phyloP scores from a whole-genome alignment of 306 rosid genomes.

The Malus sylvestris region DNA sequence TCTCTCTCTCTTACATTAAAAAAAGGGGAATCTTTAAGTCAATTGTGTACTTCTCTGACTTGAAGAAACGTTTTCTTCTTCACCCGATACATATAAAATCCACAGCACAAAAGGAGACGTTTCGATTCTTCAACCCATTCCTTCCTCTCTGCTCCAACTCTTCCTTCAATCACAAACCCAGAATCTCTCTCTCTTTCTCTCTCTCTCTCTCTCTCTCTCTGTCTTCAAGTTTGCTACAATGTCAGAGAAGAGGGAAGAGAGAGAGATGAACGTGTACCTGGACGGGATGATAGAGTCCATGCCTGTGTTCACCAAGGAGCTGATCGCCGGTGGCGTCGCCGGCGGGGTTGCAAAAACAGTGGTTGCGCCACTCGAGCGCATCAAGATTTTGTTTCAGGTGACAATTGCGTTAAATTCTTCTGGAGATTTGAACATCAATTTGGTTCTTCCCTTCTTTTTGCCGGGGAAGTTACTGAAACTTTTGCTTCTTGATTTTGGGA shows the following conservation, averaged over 20 bases:
- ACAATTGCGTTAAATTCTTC: background rate
- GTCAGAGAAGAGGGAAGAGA: constrained; percentile 37
- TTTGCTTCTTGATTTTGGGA: background rate
- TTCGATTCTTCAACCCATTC: background rate
- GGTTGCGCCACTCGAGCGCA: constrained; percentile 87
- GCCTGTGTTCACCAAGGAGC: constrained; percentile 81
- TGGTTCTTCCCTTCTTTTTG: background rate
- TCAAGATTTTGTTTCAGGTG: constrained; percentile 93
- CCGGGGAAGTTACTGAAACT: background rate
- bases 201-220: background rate
- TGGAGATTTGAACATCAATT: background rate
- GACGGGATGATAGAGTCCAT: constrained; percentile 42
- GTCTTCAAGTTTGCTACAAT: constrained; percentile 11
- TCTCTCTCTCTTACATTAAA: background rate
- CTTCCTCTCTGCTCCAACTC: background rate
- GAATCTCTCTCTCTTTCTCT: background rate
- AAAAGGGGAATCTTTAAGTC: background rate
- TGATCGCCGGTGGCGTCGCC: constrained; percentile 77
- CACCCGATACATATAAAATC: constrained; percentile 19
- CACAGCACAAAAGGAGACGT: background rate
- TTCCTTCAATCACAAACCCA: background rate
- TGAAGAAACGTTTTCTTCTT: background rate
- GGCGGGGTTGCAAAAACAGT: constrained; percentile 73
- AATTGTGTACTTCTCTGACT: constrained; percentile 1
- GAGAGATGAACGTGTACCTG: constrained; percentile 20